These are phyloP conservation scores for Chalciporus piperatus DNA, from an alignment of 768 basidiomycete genomes.

Conservation along the genomic window DNA sequence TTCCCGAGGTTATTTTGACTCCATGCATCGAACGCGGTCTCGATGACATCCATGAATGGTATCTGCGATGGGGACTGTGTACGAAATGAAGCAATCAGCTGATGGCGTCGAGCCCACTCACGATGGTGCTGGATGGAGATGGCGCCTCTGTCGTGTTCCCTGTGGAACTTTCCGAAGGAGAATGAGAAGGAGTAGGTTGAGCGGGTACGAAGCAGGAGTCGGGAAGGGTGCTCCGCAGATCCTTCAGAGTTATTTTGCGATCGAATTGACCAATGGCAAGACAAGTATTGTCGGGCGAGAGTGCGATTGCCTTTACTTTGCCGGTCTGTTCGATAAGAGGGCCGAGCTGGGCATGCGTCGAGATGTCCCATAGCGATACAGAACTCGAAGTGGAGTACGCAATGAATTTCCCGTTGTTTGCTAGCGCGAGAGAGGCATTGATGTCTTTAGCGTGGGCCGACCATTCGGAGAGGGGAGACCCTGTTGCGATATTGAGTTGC, in stretches of 20 bases:
- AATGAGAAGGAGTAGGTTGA: neutral
- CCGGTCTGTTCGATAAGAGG: neutral
- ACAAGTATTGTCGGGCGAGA: neutral
- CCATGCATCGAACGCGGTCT: too few species aligned
- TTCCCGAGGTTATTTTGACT: too few species aligned
- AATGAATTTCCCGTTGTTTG: neutral
- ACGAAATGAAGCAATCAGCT: too few species aligned
- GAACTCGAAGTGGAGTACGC: rapidly evolving
- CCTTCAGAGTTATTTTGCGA: neutral
- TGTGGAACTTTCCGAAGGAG: too few species aligned
- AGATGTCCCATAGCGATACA: constrained; percentile 3
- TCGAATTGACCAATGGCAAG: neutral
- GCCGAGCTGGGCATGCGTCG: neutral
- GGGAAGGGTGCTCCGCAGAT: neutral
- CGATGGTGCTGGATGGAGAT: too few species aligned
- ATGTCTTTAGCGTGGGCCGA: neutral
- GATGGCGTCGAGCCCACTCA: too few species aligned
- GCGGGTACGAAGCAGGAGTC: neutral
- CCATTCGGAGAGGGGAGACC: neutral
- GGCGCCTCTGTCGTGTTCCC: too few species aligned
- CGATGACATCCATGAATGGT: too few species aligned
- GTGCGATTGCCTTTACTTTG: neutral
- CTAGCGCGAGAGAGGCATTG: neutral
- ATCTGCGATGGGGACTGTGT: too few species aligned
- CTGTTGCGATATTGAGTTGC: constrained; percentile 1